Base-by-base conservation (phyloP, 1,139 yeast genomes). In the Debaryomyces sp. region DNA sequence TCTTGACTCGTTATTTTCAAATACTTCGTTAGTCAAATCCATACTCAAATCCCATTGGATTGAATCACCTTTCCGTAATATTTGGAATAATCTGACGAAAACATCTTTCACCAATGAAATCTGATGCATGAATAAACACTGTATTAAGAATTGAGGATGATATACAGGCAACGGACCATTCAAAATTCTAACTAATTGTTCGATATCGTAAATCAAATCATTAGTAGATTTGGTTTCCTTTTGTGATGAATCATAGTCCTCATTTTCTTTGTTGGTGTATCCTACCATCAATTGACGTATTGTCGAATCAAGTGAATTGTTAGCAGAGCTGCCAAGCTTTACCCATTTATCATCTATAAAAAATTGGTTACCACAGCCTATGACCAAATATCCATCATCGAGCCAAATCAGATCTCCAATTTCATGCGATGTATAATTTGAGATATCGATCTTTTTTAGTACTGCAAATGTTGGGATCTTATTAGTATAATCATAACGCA, bases 371-470 rank as follows among this genome's bases (percentile, higher is more conserved):
- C 98, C 97, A 18, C 95, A 78, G 5, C 95, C 97, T 49, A 89
- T 82, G 1, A 89, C 92, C 52, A 91, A 75, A 30, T 84, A 80
- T 0, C 96, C 96, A 56, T 85, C 83, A 48, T 80, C 77, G 50
- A 92, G 71, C 97, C 97, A 92, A 8, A 88, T 76, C 34, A 95
- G 87, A 63, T 92, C 97, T 5, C 96, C 97, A 53, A 92, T 90
- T 18, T 74, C 77, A 64, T 91, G 97, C 0, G 87, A 74, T 0
- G 97, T 90, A 60, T 79, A 87, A 41, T 77, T 76, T 2, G 84
- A 76, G 2, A 92, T 81, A 59, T 87, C 92, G 40, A 91, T 80
- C 49, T 80, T 80, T 58, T 89, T 86, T 52, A 92, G 81, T 0
- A 89, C 84, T 0, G 88, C 81, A 77, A 88, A 92, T 0, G 94